Evolutionary conservation across 2,329 filamentous ascomycete genomes (phyloP), one percentile per base, ranked within the genome.

Genomic region (Helicocarpus griseus): DNA sequence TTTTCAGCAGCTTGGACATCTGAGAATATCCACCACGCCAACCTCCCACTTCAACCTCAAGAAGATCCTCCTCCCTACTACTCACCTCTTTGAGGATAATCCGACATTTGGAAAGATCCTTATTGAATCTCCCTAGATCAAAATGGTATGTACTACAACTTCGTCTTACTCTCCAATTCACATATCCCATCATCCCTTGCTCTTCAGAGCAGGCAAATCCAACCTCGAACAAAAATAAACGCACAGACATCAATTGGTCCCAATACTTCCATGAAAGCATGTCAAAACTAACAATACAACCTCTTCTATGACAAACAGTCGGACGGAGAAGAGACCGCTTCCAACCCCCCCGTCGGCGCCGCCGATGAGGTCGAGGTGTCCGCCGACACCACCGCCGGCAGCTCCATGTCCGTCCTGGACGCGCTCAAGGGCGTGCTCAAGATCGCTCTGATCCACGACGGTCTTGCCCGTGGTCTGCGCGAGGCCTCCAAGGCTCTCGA

Each of bases 241-340:
- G 19, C 41, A 26, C 7, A 19, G 13, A 17, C 43, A 21, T 24
- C 19, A 38, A 21, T 29, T 4, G 11, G 17, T 22, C 44, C 22
- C 28, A 8, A 24, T 22, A 38, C 45, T 5, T 29, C 17, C 47
- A 24, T 14, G 31, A 45, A n/a, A 43, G 33, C 29, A 41, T 13
- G 49, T 21, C 14, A 29, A 26, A 38, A 14, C 4, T 6, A n/a
- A 28, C 28, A 22, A 9, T 7, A 26, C 31, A 22, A 46, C 47
- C 29, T 14, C 22, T 22, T 40, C 7, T 6, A 31, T n/a, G 31
- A 6, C 8, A 24, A 47, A 64, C 58, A 51, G 93, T 97, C 91
- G 89, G 91, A 97, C 89, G 91, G 91, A 97, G 93, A 97, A 96
- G 91, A 97, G 86, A 89, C 85, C 77, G 86, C 82, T 76, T 83